Base-by-base conservation (phyloP, 2,329 filamentous ascomycete genomes). In the Amesomyces nigricolor region DNA sequence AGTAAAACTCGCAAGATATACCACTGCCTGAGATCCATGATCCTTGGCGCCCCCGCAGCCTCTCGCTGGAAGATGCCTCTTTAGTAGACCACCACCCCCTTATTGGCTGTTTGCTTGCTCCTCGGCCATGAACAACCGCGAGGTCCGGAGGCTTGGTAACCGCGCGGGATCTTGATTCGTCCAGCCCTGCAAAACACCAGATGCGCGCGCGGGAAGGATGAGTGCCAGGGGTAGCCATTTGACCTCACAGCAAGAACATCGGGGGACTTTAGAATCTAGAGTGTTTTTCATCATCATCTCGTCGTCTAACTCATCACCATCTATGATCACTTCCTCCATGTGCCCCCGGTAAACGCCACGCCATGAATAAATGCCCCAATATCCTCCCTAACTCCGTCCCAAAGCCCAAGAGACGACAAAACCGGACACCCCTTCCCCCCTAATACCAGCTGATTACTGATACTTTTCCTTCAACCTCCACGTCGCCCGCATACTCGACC, bases 401-500 rank as follows among this genome's bases (percentile, higher is more conserved):
- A 13, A 7, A 13, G 3, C 32, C 32, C 4, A 35, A 35, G 22
- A 35, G 7, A 10, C 32, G 8, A 10, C 32, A 35, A 35, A 35
- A 35, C 8, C 32, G 9, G 32, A 13, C 26, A 11, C 6, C 5
- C 16, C n/a, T 5, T 19, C 13, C 5, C 19, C 43, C 7, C 11
- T 16, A 4, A 32, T 16, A 35, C 8, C 32, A 29, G 6, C 17
- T 14, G 29, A 38, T 63, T 51, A 67, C 54, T 58, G 63, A 47
- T 65, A 67, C 45, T 58, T 61, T 1, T 65, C 58, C 61, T 75
- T 78, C 38, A 83, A 58, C 2, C 72, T 72, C 81, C 81, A 84
- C 32, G 81, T 77, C 2, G 72, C 77, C 51, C 79, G 70, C 62
- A 81, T 78, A 4, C 74, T 73, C 9, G 76, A 75, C 4, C 79